Evolutionary conservation across 2,329 filamentous ascomycete species (phyloP).

Genomic region (Curvularia verruculosa): DNA sequence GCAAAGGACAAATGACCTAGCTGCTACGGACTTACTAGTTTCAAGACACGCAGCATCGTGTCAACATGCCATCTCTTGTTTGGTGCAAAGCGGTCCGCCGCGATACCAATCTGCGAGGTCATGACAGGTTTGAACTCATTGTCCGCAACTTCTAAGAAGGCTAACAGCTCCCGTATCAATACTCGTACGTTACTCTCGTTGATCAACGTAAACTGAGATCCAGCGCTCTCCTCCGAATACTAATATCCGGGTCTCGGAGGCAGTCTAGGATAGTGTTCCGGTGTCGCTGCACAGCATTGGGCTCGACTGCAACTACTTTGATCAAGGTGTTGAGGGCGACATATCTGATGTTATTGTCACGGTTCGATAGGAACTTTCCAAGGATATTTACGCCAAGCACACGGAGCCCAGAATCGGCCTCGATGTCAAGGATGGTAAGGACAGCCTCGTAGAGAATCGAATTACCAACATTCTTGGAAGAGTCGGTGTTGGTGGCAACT

Average conservation of each 20-base stretch:
- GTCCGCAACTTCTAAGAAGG: constrained; percentile 95
- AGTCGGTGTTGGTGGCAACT: constrained; percentile 97
- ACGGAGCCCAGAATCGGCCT: constrained; percentile 91
- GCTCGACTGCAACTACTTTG: constrained; percentile 97
- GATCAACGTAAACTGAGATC: constrained; percentile 96
- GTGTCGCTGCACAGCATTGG: constrained; percentile 95
- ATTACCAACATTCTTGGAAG: constrained; percentile 97
- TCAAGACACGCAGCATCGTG: constrained; percentile 93
- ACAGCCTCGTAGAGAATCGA: constrained; percentile 98
- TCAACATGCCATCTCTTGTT: constrained; percentile 99
- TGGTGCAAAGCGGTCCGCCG: constrained; percentile 92
- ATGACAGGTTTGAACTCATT: constrained; percentile 99
- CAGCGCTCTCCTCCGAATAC: constrained; percentile 91
- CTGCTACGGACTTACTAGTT: constrained; percentile 58
- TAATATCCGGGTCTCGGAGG: constrained; percentile 95
- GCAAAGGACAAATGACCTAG: background rate
- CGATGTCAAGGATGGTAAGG: constrained; percentile 95
- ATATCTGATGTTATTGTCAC: constrained; percentile 99
- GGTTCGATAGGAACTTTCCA: constrained; percentile 97
- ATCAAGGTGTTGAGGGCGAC: constrained; percentile 96
- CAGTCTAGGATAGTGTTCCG: constrained; percentile 98
- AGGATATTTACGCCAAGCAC: constrained; percentile 98
- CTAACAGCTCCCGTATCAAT: constrained; percentile 87
- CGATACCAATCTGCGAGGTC: constrained; percentile 97
- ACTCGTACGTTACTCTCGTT: constrained; percentile 96